phyloP scores from a whole-genome alignment of 1,284 basidiomycete genomes.

The Agaricales sp. region DNA sequence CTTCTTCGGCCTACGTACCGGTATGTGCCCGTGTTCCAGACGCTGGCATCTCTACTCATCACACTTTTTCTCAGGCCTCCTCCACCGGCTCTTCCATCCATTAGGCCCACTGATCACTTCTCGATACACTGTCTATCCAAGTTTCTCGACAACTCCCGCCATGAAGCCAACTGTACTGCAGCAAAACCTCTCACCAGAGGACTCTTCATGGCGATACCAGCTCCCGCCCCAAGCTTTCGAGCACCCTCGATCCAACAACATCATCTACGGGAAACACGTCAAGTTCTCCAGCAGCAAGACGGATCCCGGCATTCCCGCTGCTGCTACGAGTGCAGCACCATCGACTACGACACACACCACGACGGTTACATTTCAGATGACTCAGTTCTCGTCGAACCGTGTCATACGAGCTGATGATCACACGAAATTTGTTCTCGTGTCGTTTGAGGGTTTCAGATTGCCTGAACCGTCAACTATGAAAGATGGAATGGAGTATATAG shows the following conservation, averaged over 20 bases:
- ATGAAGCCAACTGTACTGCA: conserved; percentile 31
- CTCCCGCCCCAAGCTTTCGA: conserved; percentile 22
- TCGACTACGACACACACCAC: background rate
- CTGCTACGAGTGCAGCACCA: background rate
- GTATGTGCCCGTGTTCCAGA: background rate
- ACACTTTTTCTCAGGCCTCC: conserved; percentile 3
- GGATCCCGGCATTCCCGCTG: too few species aligned
- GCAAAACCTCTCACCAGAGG: conserved; percentile 31
- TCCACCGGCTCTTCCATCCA: background rate
- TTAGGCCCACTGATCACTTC: conserved; percentile 1
- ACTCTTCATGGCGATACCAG: conserved; percentile 40
- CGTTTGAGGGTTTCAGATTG: conserved; percentile 44
- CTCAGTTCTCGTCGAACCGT: conserved; percentile 43
- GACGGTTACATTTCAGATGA: conserved; percentile 33
- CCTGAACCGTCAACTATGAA: conserved; percentile 31
- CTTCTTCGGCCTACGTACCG: background rate
- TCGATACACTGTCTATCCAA: conserved; percentile 2
- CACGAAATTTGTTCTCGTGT: conserved; percentile 41
- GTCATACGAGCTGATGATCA: conserved; percentile 45
- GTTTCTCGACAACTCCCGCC: too few species aligned
- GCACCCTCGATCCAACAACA: conserved; percentile 13
- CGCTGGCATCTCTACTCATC: conserved; percentile 6
- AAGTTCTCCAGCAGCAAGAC: conserved; percentile 35
- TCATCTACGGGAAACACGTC: conserved; percentile 35
- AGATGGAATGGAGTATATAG: conserved; percentile 42